phyloP scores from a whole-genome alignment of 2,329 filamentous ascomycete species.

The Eutypella sp. region DNA sequence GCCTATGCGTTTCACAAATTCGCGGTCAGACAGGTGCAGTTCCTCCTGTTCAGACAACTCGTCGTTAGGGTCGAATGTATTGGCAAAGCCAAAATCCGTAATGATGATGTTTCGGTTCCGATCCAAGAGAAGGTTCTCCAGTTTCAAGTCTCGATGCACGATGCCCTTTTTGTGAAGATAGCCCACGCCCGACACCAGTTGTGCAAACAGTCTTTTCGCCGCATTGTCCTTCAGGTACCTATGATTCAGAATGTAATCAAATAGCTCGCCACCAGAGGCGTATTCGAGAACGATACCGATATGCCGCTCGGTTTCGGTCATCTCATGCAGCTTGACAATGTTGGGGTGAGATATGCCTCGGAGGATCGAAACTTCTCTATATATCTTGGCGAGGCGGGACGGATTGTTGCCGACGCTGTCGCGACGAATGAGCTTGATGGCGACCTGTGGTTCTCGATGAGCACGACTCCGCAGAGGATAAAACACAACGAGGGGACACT shows the following conservation, averaged over 20 bases:
- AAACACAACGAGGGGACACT: conserved; percentile 9
- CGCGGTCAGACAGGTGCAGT: conserved; percentile 77
- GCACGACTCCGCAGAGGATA: conserved; percentile 3
- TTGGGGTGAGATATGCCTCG: conserved; percentile 87
- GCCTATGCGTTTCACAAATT: conserved; percentile 81
- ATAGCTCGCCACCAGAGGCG: conserved; percentile 92
- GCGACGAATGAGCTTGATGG: conserved; percentile 90
- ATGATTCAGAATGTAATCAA: conserved; percentile 97
- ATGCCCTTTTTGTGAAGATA: conserved; percentile 99
- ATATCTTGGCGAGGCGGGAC: conserved; percentile 88
- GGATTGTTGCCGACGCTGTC: conserved; percentile 87
- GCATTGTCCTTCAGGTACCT: conserved; percentile 92
- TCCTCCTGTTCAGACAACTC: conserved; percentile 89
- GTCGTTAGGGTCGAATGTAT: conserved; percentile 87
- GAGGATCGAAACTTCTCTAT: conserved; percentile 92
- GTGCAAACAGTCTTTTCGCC: conserved; percentile 86
- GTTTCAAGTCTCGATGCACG: conserved; percentile 91
- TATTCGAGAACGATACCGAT: conserved; percentile 99
- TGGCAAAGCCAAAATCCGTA: conserved; percentile 98
- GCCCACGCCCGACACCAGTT: conserved; percentile 91
- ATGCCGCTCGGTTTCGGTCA: conserved; percentile 95
- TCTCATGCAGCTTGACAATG: conserved; percentile 94
- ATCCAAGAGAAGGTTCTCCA: conserved; percentile 92
- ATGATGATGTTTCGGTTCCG: conserved; percentile 99
- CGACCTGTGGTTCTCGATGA: conserved; percentile 55